phyloP scores from a whole-genome alignment of 768 basidiomycete genomes.

The Leccinum aurantiacum region DNA sequence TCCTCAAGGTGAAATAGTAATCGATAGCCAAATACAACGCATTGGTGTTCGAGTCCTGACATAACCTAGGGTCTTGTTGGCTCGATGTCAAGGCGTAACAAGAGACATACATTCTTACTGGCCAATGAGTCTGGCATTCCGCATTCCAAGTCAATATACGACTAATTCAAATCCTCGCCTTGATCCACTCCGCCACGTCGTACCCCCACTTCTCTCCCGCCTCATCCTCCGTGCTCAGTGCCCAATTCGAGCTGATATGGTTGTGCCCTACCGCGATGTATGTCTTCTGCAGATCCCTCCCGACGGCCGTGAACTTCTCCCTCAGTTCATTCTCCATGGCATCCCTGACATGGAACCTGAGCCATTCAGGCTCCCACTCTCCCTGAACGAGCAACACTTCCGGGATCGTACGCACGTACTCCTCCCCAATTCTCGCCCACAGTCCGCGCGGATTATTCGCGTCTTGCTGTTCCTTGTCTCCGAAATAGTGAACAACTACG shows the following conservation, averaged over 20 bases:
- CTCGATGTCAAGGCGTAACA: not conserved
- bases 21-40: not conserved
- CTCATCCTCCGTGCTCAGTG: conserved; percentile 51
- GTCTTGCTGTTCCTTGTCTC: conserved; percentile 42
- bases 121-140: not conserved
- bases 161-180: conserved; percentile 15
- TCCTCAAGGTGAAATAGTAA: not conserved
- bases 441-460: conserved; percentile 44
- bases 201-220: conserved; percentile 64
- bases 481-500: conserved; percentile 30
- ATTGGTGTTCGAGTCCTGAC: no score
- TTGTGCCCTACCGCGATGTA: conserved; percentile 55
- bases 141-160: conserved; percentile 7
- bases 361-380: conserved; percentile 52
- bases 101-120: not conserved
- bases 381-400: conserved; percentile 47
- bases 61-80: not conserved
- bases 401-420: conserved; percentile 42
- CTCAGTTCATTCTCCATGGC: conserved; percentile 42
- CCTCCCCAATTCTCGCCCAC: conserved; percentile 36
- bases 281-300: conserved; percentile 23
- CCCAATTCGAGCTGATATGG: conserved; percentile 57
- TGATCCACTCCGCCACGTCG: conserved; percentile 41
- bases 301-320: conserved; percentile 32
- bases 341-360: conserved; percentile 35